Evolutionary conservation across 1,139 yeast genomes (phyloP), one percentile per base, ranked within the genome.

Genomic region (Debaryomyces robertsiae): DNA sequence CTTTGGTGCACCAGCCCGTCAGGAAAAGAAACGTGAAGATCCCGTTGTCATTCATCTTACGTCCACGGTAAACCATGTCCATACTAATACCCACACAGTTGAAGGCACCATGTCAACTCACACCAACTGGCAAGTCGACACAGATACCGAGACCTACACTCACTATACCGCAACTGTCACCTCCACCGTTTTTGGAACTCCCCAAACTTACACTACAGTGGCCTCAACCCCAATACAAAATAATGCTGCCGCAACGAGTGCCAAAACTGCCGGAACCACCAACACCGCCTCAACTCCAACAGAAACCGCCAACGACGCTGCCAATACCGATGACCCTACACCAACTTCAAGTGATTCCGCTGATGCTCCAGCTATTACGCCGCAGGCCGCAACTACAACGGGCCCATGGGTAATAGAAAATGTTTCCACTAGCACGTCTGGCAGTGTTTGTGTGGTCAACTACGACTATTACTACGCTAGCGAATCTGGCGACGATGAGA

Each of bases 131-230:
- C 43, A 55, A 14, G 55, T 65, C 23, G 57, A 60, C 36, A 64
- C 75, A 31, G 57, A 61, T 18, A 66, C 72, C 15, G 53, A 61
- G 27, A 73, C 77, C 13, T 61, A 64, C 34, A 73, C 77, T 18
- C 58, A 62, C 34, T 73, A 71, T 52, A 73, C 77, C 28, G 75
- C 77, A 10, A 73, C 78, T 6, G 72, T 67, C 32, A 72, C 76
- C 6, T 62, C 69, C 3, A 70, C 76, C 10, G 65, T 72, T 14
- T 64, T 65, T 45, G 77, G 77, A 19, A 55, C 61, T 16, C 67
- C 69, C n/a, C 49, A 57, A 32, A 67, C 73, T 23, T 70, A 51
- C 49, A 61, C 71, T 17, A 69, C 75, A 9, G 69, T 68, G 37
- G 69, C 68, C 11, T 51, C 63, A 19, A 63, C 72, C 23, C 71